phyloP scores from a whole-genome alignment of 116 monocot species.

The Trichopus zeylanicus region DNA sequence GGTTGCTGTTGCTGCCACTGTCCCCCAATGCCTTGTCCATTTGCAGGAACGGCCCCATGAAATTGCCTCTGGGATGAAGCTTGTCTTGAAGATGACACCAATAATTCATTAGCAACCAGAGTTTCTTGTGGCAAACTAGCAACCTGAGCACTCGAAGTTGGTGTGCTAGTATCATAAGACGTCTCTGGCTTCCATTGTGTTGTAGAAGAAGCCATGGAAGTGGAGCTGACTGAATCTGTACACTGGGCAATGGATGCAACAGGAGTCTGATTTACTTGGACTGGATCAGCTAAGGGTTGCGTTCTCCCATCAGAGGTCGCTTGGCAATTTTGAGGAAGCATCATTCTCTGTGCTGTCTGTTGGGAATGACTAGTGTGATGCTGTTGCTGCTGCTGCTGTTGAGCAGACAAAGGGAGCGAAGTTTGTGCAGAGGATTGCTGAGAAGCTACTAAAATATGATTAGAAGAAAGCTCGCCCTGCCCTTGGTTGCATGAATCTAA shows the following conservation, averaged over 20 bases:
- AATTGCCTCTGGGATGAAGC: slow-evolving; percentile 38
- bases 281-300: slow-evolving; percentile 21
- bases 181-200: slow-evolving; percentile 48
- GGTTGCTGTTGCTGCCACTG: slow-evolving; percentile 54
- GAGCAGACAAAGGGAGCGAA: slow-evolving; percentile 29
- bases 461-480: slow-evolving; percentile 26
- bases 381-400: slow-evolving; percentile 25
- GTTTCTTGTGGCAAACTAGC: slow-evolving; percentile 31
- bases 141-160: slow-evolving; percentile 16
- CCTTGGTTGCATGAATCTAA: slow-evolving; percentile 38
- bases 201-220: slow-evolving; percentile 22
- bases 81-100: slow-evolving; percentile 32
- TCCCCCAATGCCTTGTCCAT: slow-evolving; percentile 48
- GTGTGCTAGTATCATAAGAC: slow-evolving; percentile 28
- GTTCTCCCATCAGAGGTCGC: slow-evolving; percentile 35
- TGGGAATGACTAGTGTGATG: slow-evolving; percentile 39
- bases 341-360: slow-evolving; percentile 46
- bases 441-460: slow-evolving; percentile 21
- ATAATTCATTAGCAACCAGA: slow-evolving; percentile 31
- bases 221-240: slow-evolving; percentile 32
- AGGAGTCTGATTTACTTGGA: slow-evolving; percentile 31
- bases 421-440: slow-evolving; percentile 30
- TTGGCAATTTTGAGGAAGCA: slow-evolving; percentile 51
- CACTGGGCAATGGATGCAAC: slow-evolving; percentile 21
- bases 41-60: slow-evolving; percentile 27